Percentiles rank a stretch among this genome's conserved stretches.
Evolutionary conservation across 352 stramenopile species (phyloP).

Genomic region (Phytophthora hibernalis): DNA sequence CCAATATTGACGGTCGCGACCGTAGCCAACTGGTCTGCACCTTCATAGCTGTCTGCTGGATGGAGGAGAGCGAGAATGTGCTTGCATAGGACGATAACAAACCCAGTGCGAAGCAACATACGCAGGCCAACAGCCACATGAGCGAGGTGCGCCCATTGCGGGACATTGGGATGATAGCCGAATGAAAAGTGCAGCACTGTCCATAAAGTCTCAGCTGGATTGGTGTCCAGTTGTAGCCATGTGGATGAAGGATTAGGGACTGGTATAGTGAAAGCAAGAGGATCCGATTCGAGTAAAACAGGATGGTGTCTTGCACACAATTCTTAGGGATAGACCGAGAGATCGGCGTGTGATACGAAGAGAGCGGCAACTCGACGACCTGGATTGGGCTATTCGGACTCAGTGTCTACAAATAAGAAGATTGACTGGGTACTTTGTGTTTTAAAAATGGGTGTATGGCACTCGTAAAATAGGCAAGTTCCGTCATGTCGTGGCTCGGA

Average conservation of each 20-base stretch:
- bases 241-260: background rate
- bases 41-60: constrained; percentile 11
- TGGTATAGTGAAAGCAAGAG: constrained; percentile 19
- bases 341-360: constrained; percentile 9
- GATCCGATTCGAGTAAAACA: constrained; percentile 11
- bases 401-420: too few relatives aligned
- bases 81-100: constrained; percentile 43
- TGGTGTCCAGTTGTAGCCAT: constrained; percentile 18
- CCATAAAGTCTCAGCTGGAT: background rate
- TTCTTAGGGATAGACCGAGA: background rate
- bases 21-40: constrained; percentile 20
- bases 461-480: background rate
- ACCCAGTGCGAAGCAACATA: constrained; percentile 49
- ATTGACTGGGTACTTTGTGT: too few relatives aligned
- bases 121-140: constrained; percentile 45
- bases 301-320: constrained; percentile 15
- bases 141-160: constrained; percentile 29
- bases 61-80: constrained; percentile 24
- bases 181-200: constrained; percentile 22
- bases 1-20: constrained; percentile 14
- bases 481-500: background rate
- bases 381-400: too few relatives aligned
- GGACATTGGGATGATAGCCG: constrained; percentile 5
- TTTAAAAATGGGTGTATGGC: too few relatives aligned
- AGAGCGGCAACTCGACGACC: constrained; percentile 2